phyloP scores from a whole-genome alignment of 345 rosid species.

The Physaria fendleri region DNA sequence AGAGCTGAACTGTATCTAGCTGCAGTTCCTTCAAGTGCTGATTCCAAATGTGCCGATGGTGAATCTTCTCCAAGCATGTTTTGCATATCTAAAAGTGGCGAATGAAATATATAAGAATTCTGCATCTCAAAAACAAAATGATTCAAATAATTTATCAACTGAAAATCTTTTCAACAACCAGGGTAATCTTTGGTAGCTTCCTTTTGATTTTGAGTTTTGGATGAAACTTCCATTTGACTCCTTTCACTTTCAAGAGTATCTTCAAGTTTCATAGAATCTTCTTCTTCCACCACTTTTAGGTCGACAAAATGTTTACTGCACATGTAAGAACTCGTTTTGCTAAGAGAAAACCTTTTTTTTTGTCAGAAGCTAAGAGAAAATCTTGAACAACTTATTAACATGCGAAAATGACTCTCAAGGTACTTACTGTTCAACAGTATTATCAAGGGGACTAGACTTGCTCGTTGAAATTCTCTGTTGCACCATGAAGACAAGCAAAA shows the following conservation, averaged over 20 bases:
- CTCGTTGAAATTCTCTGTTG: constrained; percentile 14
- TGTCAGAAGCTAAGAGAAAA: constrained; percentile 5
- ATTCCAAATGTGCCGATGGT: background rate
- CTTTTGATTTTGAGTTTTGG: background rate
- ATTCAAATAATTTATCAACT: background rate
- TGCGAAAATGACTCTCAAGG: background rate
- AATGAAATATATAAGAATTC: constrained; percentile 1
- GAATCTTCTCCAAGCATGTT: constrained; percentile 1
- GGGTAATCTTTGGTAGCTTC: background rate
- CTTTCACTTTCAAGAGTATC: constrained; percentile 8
- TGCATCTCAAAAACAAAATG: background rate
- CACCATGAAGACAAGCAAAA: background rate
- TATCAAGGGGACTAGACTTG: background rate
- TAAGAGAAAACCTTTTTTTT: constrained; percentile 13
- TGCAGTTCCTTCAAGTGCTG: background rate
- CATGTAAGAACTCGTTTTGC: background rate
- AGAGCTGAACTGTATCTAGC: constrained; percentile 4
- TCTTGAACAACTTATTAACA: background rate
- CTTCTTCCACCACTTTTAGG: background rate
- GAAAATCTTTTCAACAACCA: background rate
- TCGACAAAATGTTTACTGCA: background rate
- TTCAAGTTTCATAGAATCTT: background rate
- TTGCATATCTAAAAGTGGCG: constrained; percentile 8
- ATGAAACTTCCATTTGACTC: background rate
- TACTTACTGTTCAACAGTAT: constrained; percentile 18